Conservation (phyloP, 768 basidiomycete species). For the Cytidiella melzeri region DNA sequence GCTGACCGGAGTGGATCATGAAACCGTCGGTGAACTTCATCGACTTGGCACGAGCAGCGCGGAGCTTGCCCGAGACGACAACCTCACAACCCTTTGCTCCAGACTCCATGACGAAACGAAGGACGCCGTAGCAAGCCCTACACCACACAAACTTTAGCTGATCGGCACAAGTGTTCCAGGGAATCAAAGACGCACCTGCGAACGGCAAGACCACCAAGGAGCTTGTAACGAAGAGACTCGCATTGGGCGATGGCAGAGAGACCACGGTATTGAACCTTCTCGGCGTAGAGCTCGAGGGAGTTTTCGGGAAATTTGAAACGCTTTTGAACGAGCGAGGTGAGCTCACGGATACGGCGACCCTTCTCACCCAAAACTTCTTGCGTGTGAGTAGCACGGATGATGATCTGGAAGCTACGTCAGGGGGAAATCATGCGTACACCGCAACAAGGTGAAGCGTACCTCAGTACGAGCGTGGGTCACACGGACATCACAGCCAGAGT, state of each 20-base stretch:
- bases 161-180: too few species aligned
- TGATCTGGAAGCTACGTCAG: slow-evolving; percentile 55
- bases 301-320: slow-evolving; percentile 99
- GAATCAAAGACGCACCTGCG: slow-evolving; percentile 64
- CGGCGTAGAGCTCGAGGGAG: slow-evolving; percentile 97
- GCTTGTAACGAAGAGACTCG: slow-evolving; percentile 97
- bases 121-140: slow-evolving; percentile 98
- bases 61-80: slow-evolving; percentile 98
- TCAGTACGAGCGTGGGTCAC: slow-evolving; percentile 99
- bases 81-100: slow-evolving; percentile 99
- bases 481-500: slow-evolving; percentile 99
- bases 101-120: slow-evolving; percentile 99
- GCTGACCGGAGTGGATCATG: slow-evolving; percentile 99
- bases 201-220: slow-evolving; percentile 98
- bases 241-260: slow-evolving; percentile 98
- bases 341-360: slow-evolving; percentile 97
- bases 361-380: slow-evolving; percentile 99
- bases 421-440: not conserved
- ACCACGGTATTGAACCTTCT: slow-evolving; percentile 98
- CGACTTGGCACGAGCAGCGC: slow-evolving; percentile 98
- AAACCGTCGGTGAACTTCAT: slow-evolving; percentile 99
- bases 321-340: slow-evolving; percentile 97
- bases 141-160: not conserved
- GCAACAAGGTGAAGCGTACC: slow-evolving; percentile 32
- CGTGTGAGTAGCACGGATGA: slow-evolving; percentile 99